Percentiles rank a stretch among this genome's conserved stretches.
Evolutionary conservation across 805 yeast genomes (phyloP).

Genomic region (Candida taoyuanica): DNA sequence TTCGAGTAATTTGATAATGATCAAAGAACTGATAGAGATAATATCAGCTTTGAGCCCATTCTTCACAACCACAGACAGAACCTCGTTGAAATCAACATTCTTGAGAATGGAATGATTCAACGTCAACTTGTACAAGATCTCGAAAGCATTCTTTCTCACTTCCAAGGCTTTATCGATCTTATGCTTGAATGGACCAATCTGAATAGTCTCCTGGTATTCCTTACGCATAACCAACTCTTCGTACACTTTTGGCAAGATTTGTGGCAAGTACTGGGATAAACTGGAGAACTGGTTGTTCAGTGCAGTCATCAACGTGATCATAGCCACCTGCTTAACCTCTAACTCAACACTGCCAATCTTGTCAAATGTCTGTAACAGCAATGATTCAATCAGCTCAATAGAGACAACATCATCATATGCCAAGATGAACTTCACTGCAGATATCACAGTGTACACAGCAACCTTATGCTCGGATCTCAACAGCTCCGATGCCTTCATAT

Average conservation of each 20-base stretch:
- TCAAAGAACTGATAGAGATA: constrained; percentile 24
- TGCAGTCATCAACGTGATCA: constrained; percentile 54
- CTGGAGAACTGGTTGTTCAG: constrained; percentile 50
- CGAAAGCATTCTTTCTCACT: constrained; percentile 67
- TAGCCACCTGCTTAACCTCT: constrained; percentile 54
- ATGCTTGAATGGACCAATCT: constrained; percentile 86
- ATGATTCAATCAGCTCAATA: constrained; percentile 21
- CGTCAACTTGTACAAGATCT: constrained; percentile 53
- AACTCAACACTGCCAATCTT: constrained; percentile 36
- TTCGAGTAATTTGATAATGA: constrained; percentile 25
- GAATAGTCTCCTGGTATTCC: constrained; percentile 57
- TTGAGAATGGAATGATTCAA: constrained; percentile 21
- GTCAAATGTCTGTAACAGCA: constrained; percentile 21
- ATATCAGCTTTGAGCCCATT: constrained; percentile 36
- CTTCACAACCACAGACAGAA: constrained; percentile 32
- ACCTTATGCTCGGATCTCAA: constrained; percentile 19
- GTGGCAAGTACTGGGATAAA: constrained; percentile 41
- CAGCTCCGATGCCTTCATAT: constrained; percentile 22
- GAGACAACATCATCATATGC: constrained; percentile 28
- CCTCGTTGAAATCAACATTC: constrained; percentile 30
- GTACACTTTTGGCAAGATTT: constrained; percentile 46
- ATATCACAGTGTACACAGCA: constrained; percentile 27
- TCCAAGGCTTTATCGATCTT: constrained; percentile 75
- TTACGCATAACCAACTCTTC: constrained; percentile 51
- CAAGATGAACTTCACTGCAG: constrained; percentile 34